These are phyloP conservation scores for Arthrobotrys conoides DNA, from an alignment of 2,329 filamentous ascomycete genomes.

Conservation along the genomic window DNA sequence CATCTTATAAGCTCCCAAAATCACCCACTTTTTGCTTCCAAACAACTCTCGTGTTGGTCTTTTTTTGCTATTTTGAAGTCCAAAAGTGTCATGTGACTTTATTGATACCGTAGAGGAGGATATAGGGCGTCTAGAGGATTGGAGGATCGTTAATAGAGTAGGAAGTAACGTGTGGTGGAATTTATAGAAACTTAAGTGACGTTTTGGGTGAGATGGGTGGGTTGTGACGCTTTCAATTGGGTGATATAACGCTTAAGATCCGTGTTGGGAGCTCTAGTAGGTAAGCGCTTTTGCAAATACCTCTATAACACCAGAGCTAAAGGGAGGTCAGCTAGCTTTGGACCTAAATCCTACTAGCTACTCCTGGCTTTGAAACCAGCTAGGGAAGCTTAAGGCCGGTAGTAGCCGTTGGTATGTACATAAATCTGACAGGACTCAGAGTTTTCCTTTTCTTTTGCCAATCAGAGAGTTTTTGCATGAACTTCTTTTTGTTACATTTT, in stretches of 20 bases:
- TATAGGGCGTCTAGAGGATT: background rate
- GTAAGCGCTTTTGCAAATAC: background rate
- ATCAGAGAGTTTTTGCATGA: background rate
- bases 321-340: background rate
- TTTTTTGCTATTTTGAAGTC: background rate
- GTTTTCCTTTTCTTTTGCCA: too few species aligned
- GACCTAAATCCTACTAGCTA: too few species aligned
- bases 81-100: background rate
- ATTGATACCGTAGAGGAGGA: background rate
- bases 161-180: background rate
- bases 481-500: background rate
- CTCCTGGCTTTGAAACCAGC: background rate
- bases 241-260: background rate
- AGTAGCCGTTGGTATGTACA: background rate
- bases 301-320: too few species aligned
- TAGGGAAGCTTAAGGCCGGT: background rate
- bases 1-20: background rate
- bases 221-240: background rate
- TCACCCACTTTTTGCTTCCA: background rate
- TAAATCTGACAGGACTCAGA: background rate
- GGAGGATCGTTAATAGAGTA: background rate
- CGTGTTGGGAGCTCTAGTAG: background rate
- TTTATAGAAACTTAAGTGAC: conserved; percentile 36
- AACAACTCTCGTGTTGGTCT: background rate
- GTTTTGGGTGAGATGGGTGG: too few species aligned